Evolutionary conservation across 306 rosid species (phyloP), one percentile per base, ranked within the genome.

Genomic region (Hippophae rhamnoides): DNA sequence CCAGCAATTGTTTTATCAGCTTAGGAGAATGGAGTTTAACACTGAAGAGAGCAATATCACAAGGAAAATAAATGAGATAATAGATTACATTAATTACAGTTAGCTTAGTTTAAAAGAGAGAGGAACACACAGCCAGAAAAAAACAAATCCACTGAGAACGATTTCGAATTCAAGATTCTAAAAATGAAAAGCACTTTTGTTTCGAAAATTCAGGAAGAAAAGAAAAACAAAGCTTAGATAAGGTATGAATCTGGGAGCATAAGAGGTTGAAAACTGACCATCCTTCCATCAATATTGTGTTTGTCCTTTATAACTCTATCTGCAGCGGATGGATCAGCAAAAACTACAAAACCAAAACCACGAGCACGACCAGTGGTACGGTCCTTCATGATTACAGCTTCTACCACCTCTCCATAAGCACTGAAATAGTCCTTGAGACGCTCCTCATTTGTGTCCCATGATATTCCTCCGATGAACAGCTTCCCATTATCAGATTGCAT

Each of bases 331-430:
- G 96, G 90, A 64, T 92, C 95, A 1, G 87, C 74, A 63, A 92
- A 92, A 71, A 92, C 96, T 62, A 92, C 82, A 64, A 92, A 92
- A 53, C 99, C 99, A 47, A 92, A 92, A 66, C 99, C 99, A 42
- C 99, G 92, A 47, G 95, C 99, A 59, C 99, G 88, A 59, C 99
- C 95, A 3, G 99, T 88, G 50, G 95, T 87, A 75, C 96, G 96
- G 84, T 92, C 99, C 85, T 92, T 92, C 99, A 92, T 92, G 75
- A 92, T 92, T 74, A 92, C 96, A 18, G 96, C 93, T 74, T 92
- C 99, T 60, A 88, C 89, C 69, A 92, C 92, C 71, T 92, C 99
- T 7, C 99, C 99, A 62, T 69, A 92, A 47, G 75, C 61, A 74
- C 88, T 70, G 71, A 92, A 92, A 66, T 92, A 88, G 81, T 85